Base-by-base conservation (phyloP, 208 protist species). In the Crithidia mellificae region DNA sequence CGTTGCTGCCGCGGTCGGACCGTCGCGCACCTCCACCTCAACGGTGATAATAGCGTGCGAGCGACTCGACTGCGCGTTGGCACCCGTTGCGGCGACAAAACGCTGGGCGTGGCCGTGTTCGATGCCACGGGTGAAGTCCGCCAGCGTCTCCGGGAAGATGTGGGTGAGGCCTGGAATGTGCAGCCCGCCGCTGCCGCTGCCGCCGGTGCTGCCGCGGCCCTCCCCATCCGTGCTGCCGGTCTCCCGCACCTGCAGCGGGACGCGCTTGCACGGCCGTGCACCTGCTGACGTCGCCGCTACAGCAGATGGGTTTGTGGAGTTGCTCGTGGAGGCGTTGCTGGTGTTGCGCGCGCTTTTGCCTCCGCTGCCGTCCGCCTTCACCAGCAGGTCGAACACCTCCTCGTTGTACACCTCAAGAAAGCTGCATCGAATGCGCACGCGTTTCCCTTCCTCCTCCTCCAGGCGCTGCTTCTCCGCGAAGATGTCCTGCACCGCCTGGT, bases 361-460 rank as follows among this genome's bases (percentile, higher is more conserved):
- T 15, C n/a, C 49, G 32, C 15, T 20, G 24, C n/a, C 49, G 32
- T 49, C 27, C 12, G 74, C n/a, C 25, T 62, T 63, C 6, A 72
- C 69, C 2, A 94, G 74, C 17, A 97, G 68, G 53, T 97, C 92
- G 44, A 85, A 92, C 1, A 97, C 85, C 2, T 91, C 83, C 46
- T 95, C 92, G 72, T 97, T 97, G 71, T 97, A 97, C 11, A 97
- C 81, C 66, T 97, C 92, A 5, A 92, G 39, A 66, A 95, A 97
- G 46, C 67, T 87, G 65, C 90, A 87, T 55, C 78, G 78, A 22
- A 93, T 30, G 9, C 63, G 74, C 15, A 94, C 87, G 0, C 61
- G 43, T 51, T 89, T 88, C 14, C 68, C 58, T 17, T 83, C 79
- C 53, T 84, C 84, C 27, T 74, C 69, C 63, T 91, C 81, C 25